Base-by-base conservation (phyloP, 495 filamentous ascomycete species). In the Neurospora sublineolata region DNA sequence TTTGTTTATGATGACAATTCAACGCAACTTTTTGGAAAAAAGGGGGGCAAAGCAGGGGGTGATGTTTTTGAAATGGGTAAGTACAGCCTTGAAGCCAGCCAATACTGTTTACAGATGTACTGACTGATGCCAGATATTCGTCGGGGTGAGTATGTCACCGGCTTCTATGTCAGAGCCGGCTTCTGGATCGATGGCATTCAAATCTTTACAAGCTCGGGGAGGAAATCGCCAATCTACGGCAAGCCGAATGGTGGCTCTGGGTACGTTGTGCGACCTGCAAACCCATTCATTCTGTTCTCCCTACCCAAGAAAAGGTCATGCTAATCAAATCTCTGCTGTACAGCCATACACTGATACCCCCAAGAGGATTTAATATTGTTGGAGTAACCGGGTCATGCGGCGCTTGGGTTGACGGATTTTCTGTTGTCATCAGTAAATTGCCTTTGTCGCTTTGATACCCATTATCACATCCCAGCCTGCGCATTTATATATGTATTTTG, bases 1-100 rank as follows among this genome's bases (percentile, higher is more conserved):
- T 97, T 99, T 78, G 86, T 90, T 72, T 99, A 97, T 76, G 95
- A 97, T 73, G 94, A 98, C 79, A 85, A 85, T 36, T 91, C 91
- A 3, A 91, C 86, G 71, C 94, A 99, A 79, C 82, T 99, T 16
- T 97, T 99, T 83, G 95, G 95, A 30, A 94, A 93, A 73, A 85
- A 87, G 72, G 93, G 91, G 8, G 93, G 92, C 1, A 90, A 91
- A 74, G 81, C 84, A 44, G 91, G 90, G 10, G 92, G 91, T 3
- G 90, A 92, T 75, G 87, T 89, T 39, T 97, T 95, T 80, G 84
- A 89, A 12, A 83, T 97, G 72, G 90, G 91, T 92, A 82, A 71
- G 89, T 81, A 38, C 67, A 7, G 4, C 0, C 16, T 12, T 60
- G 14, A 33, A 60, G 27, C 68, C 42, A 27, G 18, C n/a, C 8